Evolutionary conservation across 768 basidiomycete species (phyloP), one percentile per base, ranked within the genome.

Genomic region (Phlebiopsis flavidoalba): DNA sequence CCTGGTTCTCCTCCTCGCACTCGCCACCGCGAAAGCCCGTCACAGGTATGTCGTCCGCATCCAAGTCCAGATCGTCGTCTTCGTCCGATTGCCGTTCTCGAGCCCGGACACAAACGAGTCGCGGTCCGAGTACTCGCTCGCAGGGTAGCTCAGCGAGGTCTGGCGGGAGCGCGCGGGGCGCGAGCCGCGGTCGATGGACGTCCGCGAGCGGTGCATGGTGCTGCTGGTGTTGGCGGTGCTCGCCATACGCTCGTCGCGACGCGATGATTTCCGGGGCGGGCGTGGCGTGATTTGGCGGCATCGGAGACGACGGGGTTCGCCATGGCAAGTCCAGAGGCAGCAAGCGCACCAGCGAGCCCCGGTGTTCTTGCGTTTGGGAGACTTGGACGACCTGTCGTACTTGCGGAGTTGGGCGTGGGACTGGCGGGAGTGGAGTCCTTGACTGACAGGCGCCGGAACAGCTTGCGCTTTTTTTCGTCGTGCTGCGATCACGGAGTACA

Each of bases 21-120:
- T 93, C 97, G 8, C 96, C 97, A 21, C 98, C 95, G 0, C 97
- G 95, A 71, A 98, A 99, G 2, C 96, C 95, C 6, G 93, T 96
- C 5, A 98, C 92, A 1, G 95, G 89, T 14, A 93, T 92, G 67
- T 92, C 90, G 57, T 88, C 86, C 53, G 85, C 80, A 58, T 81
- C 85, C 26, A 89, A 61, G 59, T 72, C 72, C 14, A 70, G 68
- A 51, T 72, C 69, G 31, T 68, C 71, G 36, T 68, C 71, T 24
- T 69, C 72, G 40, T 43, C 40, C 14, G 64, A 69, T n/a, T n/a
- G 17, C 64, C 60, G 37, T 64, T 64, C 14, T 60, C 57, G 33
- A 63, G 36, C n/a, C 61, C 61, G 19, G 53, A 65, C 36, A 54
- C 60, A 63, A 63, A 69, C 8, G 70, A 72, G 35, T 66, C 53